These are phyloP conservation scores for Pouteria glomerata DNA, from an alignment of 148 eudicot genomes.

Conservation along the genomic window DNA sequence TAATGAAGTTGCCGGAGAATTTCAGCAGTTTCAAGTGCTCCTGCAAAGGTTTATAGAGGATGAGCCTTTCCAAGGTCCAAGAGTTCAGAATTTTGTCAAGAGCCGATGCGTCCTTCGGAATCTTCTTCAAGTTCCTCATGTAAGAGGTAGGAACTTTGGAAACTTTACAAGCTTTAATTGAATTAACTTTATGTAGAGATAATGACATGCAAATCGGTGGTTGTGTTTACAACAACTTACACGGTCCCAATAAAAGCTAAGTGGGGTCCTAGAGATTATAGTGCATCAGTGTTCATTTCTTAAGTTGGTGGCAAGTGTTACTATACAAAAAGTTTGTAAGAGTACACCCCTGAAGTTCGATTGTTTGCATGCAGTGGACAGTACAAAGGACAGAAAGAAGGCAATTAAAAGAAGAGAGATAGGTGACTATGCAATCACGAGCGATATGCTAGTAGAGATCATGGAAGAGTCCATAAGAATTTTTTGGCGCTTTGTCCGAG, in stretches of 20 bases:
- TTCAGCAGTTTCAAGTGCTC: slow-evolving; percentile 94
- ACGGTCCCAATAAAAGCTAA: neutral
- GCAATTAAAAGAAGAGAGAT: slow-evolving; percentile 29
- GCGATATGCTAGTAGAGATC: slow-evolving; percentile 66
- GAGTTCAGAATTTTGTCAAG: slow-evolving; percentile 66
- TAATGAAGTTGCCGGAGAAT: slow-evolving; percentile 82
- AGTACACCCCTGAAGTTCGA: neutral
- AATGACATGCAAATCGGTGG: neutral
- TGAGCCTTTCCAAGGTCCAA: slow-evolving; percentile 76
- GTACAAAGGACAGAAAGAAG: slow-evolving; percentile 42
- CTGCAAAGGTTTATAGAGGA: slow-evolving; percentile 76
- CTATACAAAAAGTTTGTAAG: neutral
- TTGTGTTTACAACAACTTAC: neutral
- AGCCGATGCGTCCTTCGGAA: slow-evolving; percentile 60
- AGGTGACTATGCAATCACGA: slow-evolving; percentile 58
- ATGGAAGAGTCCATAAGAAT: slow-evolving; percentile 76
- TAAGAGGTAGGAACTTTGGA: slow-evolving; percentile 54
- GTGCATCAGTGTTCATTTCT: neutral
- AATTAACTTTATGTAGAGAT: neutral
- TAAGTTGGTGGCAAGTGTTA: neutral
- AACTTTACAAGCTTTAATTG: neutral
- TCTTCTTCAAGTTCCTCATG: slow-evolving; percentile 85
- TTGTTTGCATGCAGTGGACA: slow-evolving; percentile 55
- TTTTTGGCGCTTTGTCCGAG: slow-evolving; percentile 68
- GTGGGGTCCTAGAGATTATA: neutral